These are phyloP conservation scores for Colletotrichum cuscutae DNA, from an alignment of 2,329 filamentous ascomycete species.

Conservation along the genomic window DNA sequence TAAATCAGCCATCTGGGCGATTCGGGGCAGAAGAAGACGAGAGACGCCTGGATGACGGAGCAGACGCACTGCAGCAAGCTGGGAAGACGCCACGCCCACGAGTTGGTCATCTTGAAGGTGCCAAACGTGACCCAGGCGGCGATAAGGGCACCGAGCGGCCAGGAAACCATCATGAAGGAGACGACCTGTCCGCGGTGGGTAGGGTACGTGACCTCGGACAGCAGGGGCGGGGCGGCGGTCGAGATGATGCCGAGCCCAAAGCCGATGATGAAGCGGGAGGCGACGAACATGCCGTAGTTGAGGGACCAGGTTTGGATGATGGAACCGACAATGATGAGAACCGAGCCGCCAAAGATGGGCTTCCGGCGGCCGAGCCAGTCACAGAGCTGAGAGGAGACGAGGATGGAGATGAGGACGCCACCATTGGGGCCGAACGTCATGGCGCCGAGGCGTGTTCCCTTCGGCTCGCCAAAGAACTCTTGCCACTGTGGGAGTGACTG, in stretches of 20 bases:
- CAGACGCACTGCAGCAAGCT: constrained; percentile 59
- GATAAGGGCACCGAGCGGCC: constrained; percentile 49
- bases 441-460: neutral
- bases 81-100: constrained; percentile 68
- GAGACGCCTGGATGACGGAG: constrained; percentile 56
- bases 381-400: constrained; percentile 46
- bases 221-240: constrained; percentile 45
- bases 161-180: neutral
- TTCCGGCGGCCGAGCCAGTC: constrained; percentile 41
- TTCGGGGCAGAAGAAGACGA: constrained; percentile 65
- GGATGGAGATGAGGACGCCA: constrained; percentile 42
- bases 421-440: constrained; percentile 1
- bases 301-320: constrained; percentile 41
- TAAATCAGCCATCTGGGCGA: constrained; percentile 68
- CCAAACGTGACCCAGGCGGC: constrained; percentile 63
- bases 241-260: constrained; percentile 43
- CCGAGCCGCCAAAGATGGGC: constrained; percentile 41
- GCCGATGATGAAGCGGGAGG: constrained; percentile 44
- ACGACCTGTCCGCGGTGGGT: constrained; percentile 40
- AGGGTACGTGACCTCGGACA: constrained; percentile 47
- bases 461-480: neutral
- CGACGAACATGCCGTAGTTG: constrained; percentile 42
- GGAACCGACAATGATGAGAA: constrained; percentile 43
- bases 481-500: constrained; percentile 46
- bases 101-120: constrained; percentile 41